Evolutionary conservation across 306 rosid species (phyloP).

Genomic region (Phaseolus lunatus): DNA sequence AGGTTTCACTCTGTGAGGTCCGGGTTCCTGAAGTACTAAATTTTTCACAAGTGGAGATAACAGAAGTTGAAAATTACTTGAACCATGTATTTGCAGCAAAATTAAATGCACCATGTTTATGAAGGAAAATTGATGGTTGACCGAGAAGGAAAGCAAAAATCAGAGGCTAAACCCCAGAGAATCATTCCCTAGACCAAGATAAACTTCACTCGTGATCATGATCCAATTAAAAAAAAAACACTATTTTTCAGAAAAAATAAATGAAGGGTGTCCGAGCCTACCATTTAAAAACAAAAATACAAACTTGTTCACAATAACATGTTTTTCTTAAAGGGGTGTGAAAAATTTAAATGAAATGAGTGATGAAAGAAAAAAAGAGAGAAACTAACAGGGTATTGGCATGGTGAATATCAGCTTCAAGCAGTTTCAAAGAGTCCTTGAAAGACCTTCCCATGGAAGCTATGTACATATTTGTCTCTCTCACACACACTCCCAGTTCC

Average conservation of each 20-base stretch:
- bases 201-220: slow-evolving; percentile 20
- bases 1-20: slow-evolving; percentile 4
- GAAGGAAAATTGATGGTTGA: slow-evolving; percentile 28
- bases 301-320: slow-evolving; percentile 12
- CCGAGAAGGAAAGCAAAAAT: slow-evolving; percentile 36
- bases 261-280: background rate
- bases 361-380: background rate
- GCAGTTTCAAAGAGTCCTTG: slow-evolving; percentile 93
- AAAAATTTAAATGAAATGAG: background rate
- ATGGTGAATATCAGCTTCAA: slow-evolving; percentile 99
- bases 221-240: background rate
- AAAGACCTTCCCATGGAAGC: slow-evolving; percentile 96
- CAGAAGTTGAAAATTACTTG: slow-evolving; percentile 22
- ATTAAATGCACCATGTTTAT: background rate
- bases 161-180: slow-evolving; percentile 42
- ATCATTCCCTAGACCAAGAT: slow-evolving; percentile 10
- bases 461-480: slow-evolving; percentile 62
- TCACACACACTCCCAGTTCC: background rate
- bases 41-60: slow-evolving; percentile 7
- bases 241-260: background rate
- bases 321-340: background rate
- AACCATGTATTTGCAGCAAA: background rate
- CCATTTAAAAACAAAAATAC: background rate
- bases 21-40: slow-evolving; percentile 11
- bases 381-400: slow-evolving; percentile 91